Evolutionary conservation across 345 rosid genomes (phyloP), one percentile per base, ranked within the genome.

Genomic region (Linum usitatissimum): DNA sequence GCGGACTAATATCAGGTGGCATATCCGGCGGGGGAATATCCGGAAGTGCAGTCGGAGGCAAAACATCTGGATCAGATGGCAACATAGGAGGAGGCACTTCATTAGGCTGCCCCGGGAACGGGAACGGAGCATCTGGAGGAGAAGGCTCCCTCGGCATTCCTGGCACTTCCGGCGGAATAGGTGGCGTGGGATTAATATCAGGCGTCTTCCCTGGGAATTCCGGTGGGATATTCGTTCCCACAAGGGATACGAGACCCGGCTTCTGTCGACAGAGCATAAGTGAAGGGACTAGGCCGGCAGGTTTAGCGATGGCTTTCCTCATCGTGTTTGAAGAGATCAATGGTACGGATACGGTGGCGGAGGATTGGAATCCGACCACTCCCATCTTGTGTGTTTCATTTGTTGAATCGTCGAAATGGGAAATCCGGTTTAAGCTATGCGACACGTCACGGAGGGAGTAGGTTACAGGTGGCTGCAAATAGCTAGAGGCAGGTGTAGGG

Each of bases 31-130:
- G 60, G 13, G 21, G 21, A 9, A 57, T 21, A 57, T 45, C 51
- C 51, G 51, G 51, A 45, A 17, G 51, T 10, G 51, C 10, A 18
- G 60, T 0, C 34, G 60, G 60, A 4, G 60, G 60, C 34, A 57
- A 57, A 21, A 57, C 21, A 57, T 57, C 60, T 7, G 60, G 60
- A 9, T 23, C 60, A 14, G 60, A 36, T 4, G 60, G 31, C 60
- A 14, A 57, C 13, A 1, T 10, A 10, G 51, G 51, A 45, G 20
- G 59, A 56, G 28, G 59, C 20, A 23, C 28, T 18, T n/a, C 19
- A 9, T 30, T 31, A 57, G 60, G 60, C 51, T 10, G 51, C 51
- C 51, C 17, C 15, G 51, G 51, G 3, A 45, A 45, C 15, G 51
- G 51, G 3, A 45, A 45, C 15, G 51, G 51, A 45, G 10, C 51